phyloP scores from a whole-genome alignment of 2,329 filamentous ascomycete species.

The Taxawa tesnikishii region DNA sequence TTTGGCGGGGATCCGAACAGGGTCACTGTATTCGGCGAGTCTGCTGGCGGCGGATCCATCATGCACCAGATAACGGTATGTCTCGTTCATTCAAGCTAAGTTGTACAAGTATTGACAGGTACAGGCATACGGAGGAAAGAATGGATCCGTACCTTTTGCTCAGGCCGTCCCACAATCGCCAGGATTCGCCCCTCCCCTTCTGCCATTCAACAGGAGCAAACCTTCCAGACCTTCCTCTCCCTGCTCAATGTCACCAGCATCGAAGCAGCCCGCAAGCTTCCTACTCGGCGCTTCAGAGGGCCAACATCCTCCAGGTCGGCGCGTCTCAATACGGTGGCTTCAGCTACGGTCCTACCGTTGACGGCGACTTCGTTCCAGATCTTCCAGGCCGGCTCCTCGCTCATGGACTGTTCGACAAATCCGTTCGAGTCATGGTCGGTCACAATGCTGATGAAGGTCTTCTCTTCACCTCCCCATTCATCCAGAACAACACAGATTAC shows the following conservation, averaged over 20 bases:
- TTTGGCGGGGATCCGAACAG: conserved; percentile 41
- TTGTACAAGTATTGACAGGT: neutral
- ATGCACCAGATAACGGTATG: conserved; percentile 41
- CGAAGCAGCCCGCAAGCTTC: conserved; percentile 30
- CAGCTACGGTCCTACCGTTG: conserved; percentile 33
- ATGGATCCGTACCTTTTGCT: conserved; percentile 30
- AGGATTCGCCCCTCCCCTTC: conserved; percentile 27
- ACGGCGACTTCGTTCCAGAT: conserved; percentile 36
- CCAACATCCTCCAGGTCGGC: conserved; percentile 31
- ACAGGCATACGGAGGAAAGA: conserved; percentile 30
- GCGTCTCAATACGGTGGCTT: conserved; percentile 30
- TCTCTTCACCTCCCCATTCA: conserved; percentile 28
- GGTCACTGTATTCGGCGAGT: conserved; percentile 37
- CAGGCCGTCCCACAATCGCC: conserved; percentile 35
- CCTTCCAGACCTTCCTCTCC: conserved; percentile 25
- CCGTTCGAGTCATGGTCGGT: conserved; percentile 30
- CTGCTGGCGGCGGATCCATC: conserved; percentile 41
- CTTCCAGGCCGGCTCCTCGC: conserved; percentile 33
- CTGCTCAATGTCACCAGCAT: conserved; percentile 31
- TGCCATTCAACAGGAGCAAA: conserved; percentile 24
- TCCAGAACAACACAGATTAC: conserved; percentile 20
- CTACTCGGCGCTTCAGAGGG: conserved; percentile 25
- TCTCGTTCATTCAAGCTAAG: no score
- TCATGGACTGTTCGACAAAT: conserved; percentile 31
- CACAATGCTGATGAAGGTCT: conserved; percentile 35